These are phyloP conservation scores for Diphasiastrum complanatum DNA, from an alignment of 83 land plant genomes.

Conservation along the genomic window DNA sequence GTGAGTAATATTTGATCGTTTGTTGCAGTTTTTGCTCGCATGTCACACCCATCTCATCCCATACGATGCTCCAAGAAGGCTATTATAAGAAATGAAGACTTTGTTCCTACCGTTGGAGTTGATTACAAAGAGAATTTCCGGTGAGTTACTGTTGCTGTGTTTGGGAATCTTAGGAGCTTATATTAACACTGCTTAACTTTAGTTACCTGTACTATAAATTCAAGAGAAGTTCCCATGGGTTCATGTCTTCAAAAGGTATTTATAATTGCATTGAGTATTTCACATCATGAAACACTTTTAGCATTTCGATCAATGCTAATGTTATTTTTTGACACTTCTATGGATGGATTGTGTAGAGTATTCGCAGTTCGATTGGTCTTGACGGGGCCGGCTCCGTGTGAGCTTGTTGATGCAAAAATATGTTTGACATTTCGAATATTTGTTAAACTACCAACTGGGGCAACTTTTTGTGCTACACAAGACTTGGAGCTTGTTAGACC, in stretches of 20 bases:
- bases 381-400: conserved; percentile 35
- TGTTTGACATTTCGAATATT: conserved; percentile 35
- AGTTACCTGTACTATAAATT: too few relatives aligned
- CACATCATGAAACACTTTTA: background rate
- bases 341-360: conserved; percentile 3
- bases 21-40: conserved; percentile 41
- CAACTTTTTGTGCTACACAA: conserved; percentile 33
- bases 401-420: conserved; percentile 39
- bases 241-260: too few relatives aligned
- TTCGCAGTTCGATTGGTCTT: conserved; percentile 32
- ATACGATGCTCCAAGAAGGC: conserved; percentile 40
- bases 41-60: conserved; percentile 46
- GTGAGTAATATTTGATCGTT: background rate
- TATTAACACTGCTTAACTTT: background rate
- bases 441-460: conserved; percentile 27
- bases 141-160: too few relatives aligned
- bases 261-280: too few relatives aligned
- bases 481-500: conserved; percentile 20
- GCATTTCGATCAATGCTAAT: background rate
- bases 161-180: background rate
- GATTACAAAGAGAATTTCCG: too few relatives aligned
- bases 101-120: conserved; percentile 12
- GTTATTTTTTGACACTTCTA: background rate
- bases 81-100: conserved; percentile 38
- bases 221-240: too few relatives aligned